Percentiles rank a stretch among this genome's conserved stretches.
Evolutionary conservation across 2,329 filamentous ascomycete species (phyloP).

Genomic region (Furcasterigmium furcatum): DNA sequence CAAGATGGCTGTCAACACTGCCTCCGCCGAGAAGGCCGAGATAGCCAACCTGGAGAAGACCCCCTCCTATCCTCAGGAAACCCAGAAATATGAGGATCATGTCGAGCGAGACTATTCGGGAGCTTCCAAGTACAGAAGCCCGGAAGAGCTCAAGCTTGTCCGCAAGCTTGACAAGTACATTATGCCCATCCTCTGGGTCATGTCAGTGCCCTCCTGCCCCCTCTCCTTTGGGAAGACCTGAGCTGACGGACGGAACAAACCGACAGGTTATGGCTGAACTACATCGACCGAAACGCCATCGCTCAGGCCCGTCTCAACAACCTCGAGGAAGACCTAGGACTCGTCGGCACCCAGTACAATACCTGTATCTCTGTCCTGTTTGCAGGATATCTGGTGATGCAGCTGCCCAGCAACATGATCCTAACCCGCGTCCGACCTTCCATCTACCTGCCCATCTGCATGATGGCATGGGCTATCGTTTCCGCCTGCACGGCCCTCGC

Average conservation of each 20-base stretch:
- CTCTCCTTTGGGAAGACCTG: too few relatives aligned
- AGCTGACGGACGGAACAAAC: too few relatives aligned
- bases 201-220: constrained; percentile 35
- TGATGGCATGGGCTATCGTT: constrained; percentile 20
- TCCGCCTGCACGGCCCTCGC: constrained; percentile 21
- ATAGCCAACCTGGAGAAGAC: too few relatives aligned
- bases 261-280: too few relatives aligned
- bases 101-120: too few relatives aligned
- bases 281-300: constrained; percentile 51
- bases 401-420: constrained; percentile 18
- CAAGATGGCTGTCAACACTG: too few relatives aligned
- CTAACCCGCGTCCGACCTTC: constrained; percentile 8
- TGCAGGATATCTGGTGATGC: constrained; percentile 22
- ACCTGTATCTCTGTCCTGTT: constrained; percentile 9
- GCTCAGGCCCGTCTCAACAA: constrained; percentile 53
- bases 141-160: constrained; percentile 28
- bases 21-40: too few relatives aligned
- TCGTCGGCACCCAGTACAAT: constrained; percentile 27
- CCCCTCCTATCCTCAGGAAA: too few relatives aligned
- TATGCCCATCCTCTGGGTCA: constrained; percentile 33
- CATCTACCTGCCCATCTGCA: constrained; percentile 8
- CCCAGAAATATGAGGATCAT: too few relatives aligned
- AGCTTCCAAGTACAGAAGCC: constrained; percentile 35
- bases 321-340: constrained; percentile 46
- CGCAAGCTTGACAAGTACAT: constrained; percentile 29